Percentiles rank a stretch among this genome's conserved stretches.
Evolutionary conservation across 2,329 filamentous ascomycete species (phyloP).

Genomic region (Aspergillus neoniger): DNA sequence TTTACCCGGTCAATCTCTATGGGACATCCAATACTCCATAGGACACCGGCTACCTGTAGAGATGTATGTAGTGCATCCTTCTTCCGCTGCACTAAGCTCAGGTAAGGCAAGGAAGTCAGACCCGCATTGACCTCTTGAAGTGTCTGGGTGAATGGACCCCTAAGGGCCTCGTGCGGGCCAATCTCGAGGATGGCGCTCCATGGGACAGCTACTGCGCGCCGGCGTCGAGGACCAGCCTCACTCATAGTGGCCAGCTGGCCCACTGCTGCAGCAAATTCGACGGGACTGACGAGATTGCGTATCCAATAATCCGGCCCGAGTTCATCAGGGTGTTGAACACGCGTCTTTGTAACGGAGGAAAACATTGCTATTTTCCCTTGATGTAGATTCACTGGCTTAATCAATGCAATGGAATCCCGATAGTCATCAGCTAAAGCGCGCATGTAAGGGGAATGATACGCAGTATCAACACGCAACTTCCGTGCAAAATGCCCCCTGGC

Average conservation of each 20-base stretch:
- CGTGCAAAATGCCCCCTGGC: constrained; percentile 6
- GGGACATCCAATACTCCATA: constrained; percentile 19
- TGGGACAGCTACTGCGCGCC: background rate
- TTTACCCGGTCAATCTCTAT: too few species aligned
- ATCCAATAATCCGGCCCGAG: constrained; percentile 26
- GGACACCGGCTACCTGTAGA: constrained; percentile 14
- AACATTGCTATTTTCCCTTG: constrained; percentile 22
- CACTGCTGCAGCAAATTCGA: constrained; percentile 25
- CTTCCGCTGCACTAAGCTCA: constrained; percentile 16
- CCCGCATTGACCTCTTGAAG: too few species aligned
- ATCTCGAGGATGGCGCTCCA: constrained; percentile 27
- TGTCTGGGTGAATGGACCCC: constrained; percentile 28
- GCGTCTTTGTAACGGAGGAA: constrained; percentile 29
- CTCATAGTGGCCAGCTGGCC: constrained; percentile 10
- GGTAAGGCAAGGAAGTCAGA: constrained; percentile 9
- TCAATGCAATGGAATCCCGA: constrained; percentile 16
- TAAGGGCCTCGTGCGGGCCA: constrained; percentile 32
- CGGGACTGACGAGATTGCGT: constrained; percentile 26
- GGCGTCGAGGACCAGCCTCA: background rate
- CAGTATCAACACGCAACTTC: background rate
- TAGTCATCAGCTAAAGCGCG: background rate
- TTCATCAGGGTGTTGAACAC: constrained; percentile 15
- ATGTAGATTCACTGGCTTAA: constrained; percentile 11
- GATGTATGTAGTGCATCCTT: constrained; percentile 16
- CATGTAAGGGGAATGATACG: background rate